These are phyloP conservation scores for Pisolithus thermaeus DNA, from an alignment of 1,284 basidiomycete species.

Conservation along the genomic window DNA sequence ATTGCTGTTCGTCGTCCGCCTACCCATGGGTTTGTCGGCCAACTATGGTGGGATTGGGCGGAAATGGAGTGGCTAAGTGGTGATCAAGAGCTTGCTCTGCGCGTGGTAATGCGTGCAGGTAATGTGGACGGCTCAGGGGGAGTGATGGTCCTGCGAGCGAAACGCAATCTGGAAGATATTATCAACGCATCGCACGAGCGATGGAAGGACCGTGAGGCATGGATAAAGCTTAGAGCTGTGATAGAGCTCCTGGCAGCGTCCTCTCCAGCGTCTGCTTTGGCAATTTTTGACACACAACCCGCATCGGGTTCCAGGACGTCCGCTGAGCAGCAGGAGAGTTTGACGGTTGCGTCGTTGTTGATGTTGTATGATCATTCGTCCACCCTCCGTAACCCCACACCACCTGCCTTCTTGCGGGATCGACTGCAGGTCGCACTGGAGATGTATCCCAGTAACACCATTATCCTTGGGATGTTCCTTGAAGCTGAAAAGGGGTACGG, in stretches of 20 bases:
- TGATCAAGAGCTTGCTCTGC: constrained; percentile 42
- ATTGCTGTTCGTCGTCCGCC: constrained; percentile 35
- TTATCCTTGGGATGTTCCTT: constrained; percentile 71
- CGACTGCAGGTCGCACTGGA: constrained; percentile 52
- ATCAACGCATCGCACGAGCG: constrained; percentile 25
- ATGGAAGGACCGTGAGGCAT: constrained; percentile 55
- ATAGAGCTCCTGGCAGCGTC: constrained; percentile 54
- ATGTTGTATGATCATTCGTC: constrained; percentile 60
- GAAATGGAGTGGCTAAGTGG: constrained; percentile 83
- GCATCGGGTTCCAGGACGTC: constrained; percentile 14
- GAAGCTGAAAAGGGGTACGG: constrained; percentile 73
- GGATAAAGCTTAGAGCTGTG: constrained; percentile 58
- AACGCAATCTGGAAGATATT: constrained; percentile 51
- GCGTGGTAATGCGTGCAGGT: constrained; percentile 49
- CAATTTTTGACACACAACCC: constrained; percentile 43
- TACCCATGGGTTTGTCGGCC: constrained; percentile 33
- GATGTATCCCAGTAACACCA: constrained; percentile 65
- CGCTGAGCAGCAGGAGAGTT: constrained; percentile 46
- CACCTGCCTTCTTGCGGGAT: constrained; percentile 55
- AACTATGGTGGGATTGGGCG: constrained; percentile 85
- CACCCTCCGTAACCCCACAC: constrained; percentile 50
- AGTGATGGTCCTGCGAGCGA: constrained; percentile 51
- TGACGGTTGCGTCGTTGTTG: constrained; percentile 50
- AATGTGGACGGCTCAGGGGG: constrained; percentile 47
- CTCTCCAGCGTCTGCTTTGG: constrained; percentile 37